Conservation (phyloP, 805 yeast genomes). For the Barnettozyma botsteinii region DNA sequence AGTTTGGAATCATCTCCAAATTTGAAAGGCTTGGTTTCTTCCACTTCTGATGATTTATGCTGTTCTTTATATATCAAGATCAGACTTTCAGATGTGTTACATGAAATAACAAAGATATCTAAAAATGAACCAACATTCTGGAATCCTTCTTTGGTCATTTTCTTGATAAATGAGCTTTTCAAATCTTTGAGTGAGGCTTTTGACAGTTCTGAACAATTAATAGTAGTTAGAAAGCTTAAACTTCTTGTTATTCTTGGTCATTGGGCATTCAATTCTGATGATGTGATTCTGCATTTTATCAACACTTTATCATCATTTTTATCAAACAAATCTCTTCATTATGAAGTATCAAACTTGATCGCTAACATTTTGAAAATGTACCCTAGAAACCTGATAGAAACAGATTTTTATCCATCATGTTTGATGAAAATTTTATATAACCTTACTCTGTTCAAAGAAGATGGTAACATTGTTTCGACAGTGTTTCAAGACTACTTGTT, state of each 20-base stretch:
- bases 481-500: slow-evolving; percentile 1
- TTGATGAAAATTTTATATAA: slow-evolving; percentile 22
- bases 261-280: slow-evolving; percentile 10
- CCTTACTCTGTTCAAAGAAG: slow-evolving; percentile 5
- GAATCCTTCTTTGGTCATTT: slow-evolving; percentile 31
- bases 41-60: slow-evolving; percentile 8
- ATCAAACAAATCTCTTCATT: slow-evolving; percentile 10
- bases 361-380: slow-evolving; percentile 13
- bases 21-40: slow-evolving; percentile 3
- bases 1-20: slow-evolving; percentile 2
- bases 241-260: slow-evolving; percentile 29
- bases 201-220: slow-evolving; percentile 21
- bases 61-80: slow-evolving; percentile 6
- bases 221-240: slow-evolving; percentile 34
- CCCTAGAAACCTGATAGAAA: slow-evolving; percentile 4
- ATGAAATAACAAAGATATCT: slow-evolving; percentile 10
- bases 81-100: slow-evolving; percentile 13
- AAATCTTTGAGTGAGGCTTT: slow-evolving; percentile 20
- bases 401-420: slow-evolving; percentile 7
- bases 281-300: slow-evolving; percentile 21
- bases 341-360: slow-evolving; percentile 28
- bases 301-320: slow-evolving; percentile 16
- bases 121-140: slow-evolving; percentile 26
- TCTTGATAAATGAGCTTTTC: slow-evolving; percentile 33
- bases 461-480: neutral